These are phyloP conservation scores for Coniochaeta prunicola DNA, from an alignment of 2,329 filamentous ascomycete genomes.

Conservation along the genomic window DNA sequence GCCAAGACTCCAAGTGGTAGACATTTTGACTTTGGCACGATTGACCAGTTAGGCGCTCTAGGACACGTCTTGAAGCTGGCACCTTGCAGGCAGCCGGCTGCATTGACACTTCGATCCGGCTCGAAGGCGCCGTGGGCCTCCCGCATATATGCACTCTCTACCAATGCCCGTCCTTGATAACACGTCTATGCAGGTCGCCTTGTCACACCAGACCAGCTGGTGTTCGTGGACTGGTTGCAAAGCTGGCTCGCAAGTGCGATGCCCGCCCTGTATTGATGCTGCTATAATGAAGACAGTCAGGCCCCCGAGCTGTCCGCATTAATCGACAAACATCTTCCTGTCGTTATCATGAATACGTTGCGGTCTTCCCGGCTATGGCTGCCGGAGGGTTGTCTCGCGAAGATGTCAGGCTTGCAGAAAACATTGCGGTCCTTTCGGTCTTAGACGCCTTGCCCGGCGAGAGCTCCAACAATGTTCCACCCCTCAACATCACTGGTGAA, in stretches of 20 bases:
- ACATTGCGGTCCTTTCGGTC: neutral
- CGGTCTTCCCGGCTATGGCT: neutral
- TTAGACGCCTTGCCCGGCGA: neutral
- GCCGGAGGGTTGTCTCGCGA: neutral
- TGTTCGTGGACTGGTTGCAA: neutral
- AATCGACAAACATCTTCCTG: neutral
- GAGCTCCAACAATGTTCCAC: neutral
- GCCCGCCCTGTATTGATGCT: neutral
- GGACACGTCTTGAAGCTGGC: too few species aligned
- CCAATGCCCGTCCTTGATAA: neutral
- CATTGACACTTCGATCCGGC: neutral
- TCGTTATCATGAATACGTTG: neutral
- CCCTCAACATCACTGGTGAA: too few species aligned
- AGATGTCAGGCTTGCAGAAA: neutral
- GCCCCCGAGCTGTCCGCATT: neutral
- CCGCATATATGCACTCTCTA: neutral
- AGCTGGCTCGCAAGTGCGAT: neutral
- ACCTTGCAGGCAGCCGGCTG: too few species aligned
- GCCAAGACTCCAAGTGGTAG: too few species aligned
- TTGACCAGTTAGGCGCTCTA: too few species aligned
- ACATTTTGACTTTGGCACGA: too few species aligned
- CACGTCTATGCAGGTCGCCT: neutral
- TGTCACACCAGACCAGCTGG: neutral
- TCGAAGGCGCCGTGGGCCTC: neutral
- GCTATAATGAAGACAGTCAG: neutral